These are phyloP conservation scores for Syncephalastrum racemosum DNA, from an alignment of 371 early-diverging fungal genomes.

Conservation along the genomic window DNA sequence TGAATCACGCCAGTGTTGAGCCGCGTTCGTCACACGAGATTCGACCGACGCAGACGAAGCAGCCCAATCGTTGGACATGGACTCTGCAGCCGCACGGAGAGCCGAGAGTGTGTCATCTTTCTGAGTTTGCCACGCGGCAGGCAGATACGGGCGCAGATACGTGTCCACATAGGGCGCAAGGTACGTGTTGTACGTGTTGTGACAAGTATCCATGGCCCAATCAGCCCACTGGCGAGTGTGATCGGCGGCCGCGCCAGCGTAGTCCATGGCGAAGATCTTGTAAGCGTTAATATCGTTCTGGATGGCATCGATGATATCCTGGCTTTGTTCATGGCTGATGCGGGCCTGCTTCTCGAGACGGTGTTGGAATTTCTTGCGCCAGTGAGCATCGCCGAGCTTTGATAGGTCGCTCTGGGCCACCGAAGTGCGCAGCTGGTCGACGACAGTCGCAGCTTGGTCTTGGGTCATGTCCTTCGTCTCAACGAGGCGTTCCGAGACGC, in stretches of 20 bases:
- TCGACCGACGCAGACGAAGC: constrained; percentile 11
- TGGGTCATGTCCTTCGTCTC: constrained; percentile 31
- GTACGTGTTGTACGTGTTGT: too few relatives aligned
- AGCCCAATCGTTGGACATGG: constrained; percentile 13
- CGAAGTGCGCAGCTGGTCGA: constrained; percentile 27
- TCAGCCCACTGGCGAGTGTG: constrained; percentile 24
- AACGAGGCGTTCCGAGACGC: constrained; percentile 27
- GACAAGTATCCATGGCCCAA: too few relatives aligned
- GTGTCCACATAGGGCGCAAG: too few relatives aligned
- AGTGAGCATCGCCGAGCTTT: constrained; percentile 29
- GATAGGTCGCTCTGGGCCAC: constrained; percentile 26
- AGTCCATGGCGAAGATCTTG: constrained; percentile 50
- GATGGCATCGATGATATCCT: constrained; percentile 22
- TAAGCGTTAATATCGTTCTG: constrained; percentile 37
- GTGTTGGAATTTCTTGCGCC: constrained; percentile 33
- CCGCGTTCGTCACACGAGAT: constrained; percentile 22
- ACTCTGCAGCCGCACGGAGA: constrained; percentile 14
- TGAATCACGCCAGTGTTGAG: constrained; percentile 18
- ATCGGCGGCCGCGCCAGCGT: constrained; percentile 28
- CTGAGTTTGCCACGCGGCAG: too few relatives aligned
- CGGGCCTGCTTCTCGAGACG: constrained; percentile 32
- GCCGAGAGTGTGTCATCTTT: too few relatives aligned
- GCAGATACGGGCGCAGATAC: too few relatives aligned
- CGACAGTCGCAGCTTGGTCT: constrained; percentile 24
- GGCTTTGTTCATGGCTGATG: constrained; percentile 31